These are phyloP conservation scores for Acrasis kona DNA, from an alignment of 78 protist genomes.

Conservation along the genomic window DNA sequence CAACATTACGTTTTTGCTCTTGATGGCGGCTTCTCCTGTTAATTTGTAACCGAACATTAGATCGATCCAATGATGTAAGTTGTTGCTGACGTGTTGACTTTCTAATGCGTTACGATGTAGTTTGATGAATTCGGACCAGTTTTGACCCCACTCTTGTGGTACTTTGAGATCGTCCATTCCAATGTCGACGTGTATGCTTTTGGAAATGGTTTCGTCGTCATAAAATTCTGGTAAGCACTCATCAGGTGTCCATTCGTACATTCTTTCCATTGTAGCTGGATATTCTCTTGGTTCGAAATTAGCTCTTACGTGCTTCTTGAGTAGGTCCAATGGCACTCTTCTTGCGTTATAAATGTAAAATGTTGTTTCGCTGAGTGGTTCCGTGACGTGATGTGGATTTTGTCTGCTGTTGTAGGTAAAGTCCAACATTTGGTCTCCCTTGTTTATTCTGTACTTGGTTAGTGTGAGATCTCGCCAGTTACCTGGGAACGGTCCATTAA, in stretches of 20 bases:
- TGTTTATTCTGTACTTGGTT: slow-evolving; percentile 57
- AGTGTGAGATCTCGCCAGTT: slow-evolving; percentile 43
- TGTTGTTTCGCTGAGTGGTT: slow-evolving; percentile 53
- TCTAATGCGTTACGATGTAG: slow-evolving; percentile 79
- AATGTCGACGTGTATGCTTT: slow-evolving; percentile 53
- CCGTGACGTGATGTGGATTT: slow-evolving; percentile 66
- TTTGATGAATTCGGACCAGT: slow-evolving; percentile 41
- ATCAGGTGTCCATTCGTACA: slow-evolving; percentile 73
- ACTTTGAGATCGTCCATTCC: slow-evolving; percentile 61
- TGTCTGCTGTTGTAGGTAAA: slow-evolving; percentile 25
- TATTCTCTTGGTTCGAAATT: slow-evolving; percentile 66
- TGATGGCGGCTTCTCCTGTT: slow-evolving; percentile 67
- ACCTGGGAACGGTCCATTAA: neutral
- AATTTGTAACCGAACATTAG: slow-evolving; percentile 87
- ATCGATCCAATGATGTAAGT: slow-evolving; percentile 90
- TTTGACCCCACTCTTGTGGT: slow-evolving; percentile 33
- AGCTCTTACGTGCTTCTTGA: slow-evolving; percentile 53
- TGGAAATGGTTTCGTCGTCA: slow-evolving; percentile 45
- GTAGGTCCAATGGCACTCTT: slow-evolving; percentile 49
- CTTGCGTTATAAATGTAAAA: slow-evolving; percentile 64
- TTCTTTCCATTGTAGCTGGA: slow-evolving; percentile 53
- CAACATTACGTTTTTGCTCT: slow-evolving; percentile 44
- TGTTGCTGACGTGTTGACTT: slow-evolving; percentile 60
- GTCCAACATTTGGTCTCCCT: slow-evolving; percentile 72
- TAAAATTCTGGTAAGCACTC: slow-evolving; percentile 82